phyloP scores from a whole-genome alignment of 345 rosid species.

The Eutrema yunnanense region DNA sequence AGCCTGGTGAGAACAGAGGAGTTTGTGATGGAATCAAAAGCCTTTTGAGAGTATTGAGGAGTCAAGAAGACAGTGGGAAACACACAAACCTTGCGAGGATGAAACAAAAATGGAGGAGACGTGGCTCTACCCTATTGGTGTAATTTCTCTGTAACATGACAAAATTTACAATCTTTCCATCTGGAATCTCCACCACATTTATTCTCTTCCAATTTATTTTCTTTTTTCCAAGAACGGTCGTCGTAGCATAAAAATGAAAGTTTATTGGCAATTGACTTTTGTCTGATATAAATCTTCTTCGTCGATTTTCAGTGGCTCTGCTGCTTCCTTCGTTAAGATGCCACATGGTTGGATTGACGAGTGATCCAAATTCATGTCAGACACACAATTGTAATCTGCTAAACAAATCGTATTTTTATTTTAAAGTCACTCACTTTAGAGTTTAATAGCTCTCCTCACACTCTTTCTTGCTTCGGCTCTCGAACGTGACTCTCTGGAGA shows the following conservation, averaged over 20 bases:
- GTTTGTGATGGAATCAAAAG: background rate
- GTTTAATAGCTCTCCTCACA: background rate
- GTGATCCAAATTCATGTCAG: constrained; percentile 20
- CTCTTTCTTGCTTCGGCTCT: background rate
- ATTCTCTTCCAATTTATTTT: background rate
- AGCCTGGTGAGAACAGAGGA: too few relatives aligned
- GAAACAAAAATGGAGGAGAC: background rate
- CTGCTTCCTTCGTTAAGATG: constrained; percentile 17
- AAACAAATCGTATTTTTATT: background rate
- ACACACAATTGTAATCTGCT: constrained; percentile 33
- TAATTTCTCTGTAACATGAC: background rate
- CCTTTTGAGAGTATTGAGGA: constrained; percentile 3
- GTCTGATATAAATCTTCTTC: constrained; percentile 16
- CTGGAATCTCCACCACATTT: constrained; percentile 28
- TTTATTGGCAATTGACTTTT: constrained; percentile 6
- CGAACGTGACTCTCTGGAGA: constrained; percentile 1
- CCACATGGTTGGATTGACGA: constrained; percentile 23
- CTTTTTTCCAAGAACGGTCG: background rate
- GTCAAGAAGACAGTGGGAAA: background rate
- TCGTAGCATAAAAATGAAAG: background rate
- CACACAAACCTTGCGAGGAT: background rate
- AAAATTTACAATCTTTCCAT: background rate
- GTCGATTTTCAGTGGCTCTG: constrained; percentile 28
- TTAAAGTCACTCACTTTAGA: background rate
- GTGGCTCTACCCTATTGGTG: background rate